Evolutionary conservation across 805 yeast species (phyloP).

Genomic region (Debaryomyces castellii): DNA sequence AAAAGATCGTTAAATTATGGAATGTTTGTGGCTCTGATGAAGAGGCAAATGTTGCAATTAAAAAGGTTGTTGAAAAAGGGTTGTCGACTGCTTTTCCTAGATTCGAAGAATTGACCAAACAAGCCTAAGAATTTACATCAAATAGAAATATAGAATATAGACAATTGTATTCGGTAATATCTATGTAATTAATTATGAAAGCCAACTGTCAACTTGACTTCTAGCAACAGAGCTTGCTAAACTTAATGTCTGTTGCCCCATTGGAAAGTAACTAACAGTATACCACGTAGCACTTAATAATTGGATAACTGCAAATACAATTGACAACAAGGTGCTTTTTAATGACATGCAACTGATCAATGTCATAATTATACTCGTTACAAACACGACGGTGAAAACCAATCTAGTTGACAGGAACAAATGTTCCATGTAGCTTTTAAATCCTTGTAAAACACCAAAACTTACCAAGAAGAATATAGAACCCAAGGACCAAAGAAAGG

Average conservation of each 20-base stretch:
- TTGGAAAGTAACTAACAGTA: constrained; percentile 47
- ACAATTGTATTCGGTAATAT: background rate
- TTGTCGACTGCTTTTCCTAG: constrained; percentile 33
- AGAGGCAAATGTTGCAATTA: constrained; percentile 45
- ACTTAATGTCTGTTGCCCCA: constrained; percentile 44
- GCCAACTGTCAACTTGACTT: constrained; percentile 45
- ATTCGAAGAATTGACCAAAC: constrained; percentile 17
- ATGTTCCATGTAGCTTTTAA: constrained; percentile 38
- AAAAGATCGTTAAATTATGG: constrained; percentile 32
- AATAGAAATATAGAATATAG: background rate
- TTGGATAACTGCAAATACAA: constrained; percentile 41
- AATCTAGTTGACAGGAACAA: constrained; percentile 42
- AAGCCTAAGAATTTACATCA: background rate
- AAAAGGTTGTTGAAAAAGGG: constrained; percentile 40
- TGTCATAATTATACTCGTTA: constrained; percentile 40
- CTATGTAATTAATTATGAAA: constrained; percentile 20
- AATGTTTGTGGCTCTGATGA: constrained; percentile 32
- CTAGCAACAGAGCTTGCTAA: constrained; percentile 44
- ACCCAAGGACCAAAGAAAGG: constrained; percentile 47
- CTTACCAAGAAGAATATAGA: constrained; percentile 45
- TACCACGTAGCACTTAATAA: constrained; percentile 44
- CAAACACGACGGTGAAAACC: constrained; percentile 36
- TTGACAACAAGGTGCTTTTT: constrained; percentile 37
- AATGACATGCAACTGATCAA: constrained; percentile 35
- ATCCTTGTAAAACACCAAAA: constrained; percentile 47